These are phyloP conservation scores for Aschersonia sp. DNA, from an alignment of 2,329 filamentous ascomycete genomes.

Conservation along the genomic window DNA sequence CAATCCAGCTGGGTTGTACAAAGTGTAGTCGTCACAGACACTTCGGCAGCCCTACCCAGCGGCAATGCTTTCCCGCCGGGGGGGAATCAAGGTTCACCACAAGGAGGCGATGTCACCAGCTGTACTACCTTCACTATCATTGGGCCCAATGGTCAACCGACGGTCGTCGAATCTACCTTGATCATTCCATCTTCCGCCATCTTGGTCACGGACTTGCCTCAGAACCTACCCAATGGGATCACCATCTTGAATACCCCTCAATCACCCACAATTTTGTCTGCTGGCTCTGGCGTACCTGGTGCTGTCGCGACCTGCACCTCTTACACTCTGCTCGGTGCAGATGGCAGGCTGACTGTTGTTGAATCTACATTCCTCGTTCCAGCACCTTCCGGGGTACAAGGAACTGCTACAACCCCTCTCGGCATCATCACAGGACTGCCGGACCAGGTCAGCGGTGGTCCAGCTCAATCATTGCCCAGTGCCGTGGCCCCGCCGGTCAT, in stretches of 20 bases:
- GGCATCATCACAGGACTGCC: constrained; percentile 12
- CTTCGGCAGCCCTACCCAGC: constrained; percentile 2
- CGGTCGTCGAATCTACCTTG: constrained; percentile 19
- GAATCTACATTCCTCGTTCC: constrained; percentile 12
- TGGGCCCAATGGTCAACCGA: constrained; percentile 18
- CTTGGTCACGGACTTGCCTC: constrained; percentile 4
- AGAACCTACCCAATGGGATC: constrained; percentile 4
- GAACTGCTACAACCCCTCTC: constrained; percentile 1
- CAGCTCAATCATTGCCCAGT: constrained; percentile 1
- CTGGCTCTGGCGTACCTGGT: constrained; percentile 5
- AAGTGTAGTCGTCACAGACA: constrained; percentile 1
- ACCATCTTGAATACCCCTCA: constrained; percentile 2
- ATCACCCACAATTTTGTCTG: constrained; percentile 1
- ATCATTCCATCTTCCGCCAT: constrained; percentile 10
- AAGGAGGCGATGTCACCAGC: constrained; percentile 4
- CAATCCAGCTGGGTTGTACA: constrained; percentile 4
- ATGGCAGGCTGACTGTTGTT: constrained; percentile 14
- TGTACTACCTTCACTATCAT: constrained; percentile 13
- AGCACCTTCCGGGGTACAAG: constrained; percentile 6
- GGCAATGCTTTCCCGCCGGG: not conserved
- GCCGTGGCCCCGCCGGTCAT: constrained; percentile 4
- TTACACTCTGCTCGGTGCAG: constrained; percentile 13
- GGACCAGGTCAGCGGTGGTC: constrained; percentile 7
- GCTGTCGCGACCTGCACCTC: constrained; percentile 12
- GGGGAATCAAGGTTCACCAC: constrained; percentile 1